These are phyloP conservation scores for Hawksworthiomyces lignivorus DNA, from an alignment of 2,329 filamentous ascomycete species.

Conservation along the genomic window DNA sequence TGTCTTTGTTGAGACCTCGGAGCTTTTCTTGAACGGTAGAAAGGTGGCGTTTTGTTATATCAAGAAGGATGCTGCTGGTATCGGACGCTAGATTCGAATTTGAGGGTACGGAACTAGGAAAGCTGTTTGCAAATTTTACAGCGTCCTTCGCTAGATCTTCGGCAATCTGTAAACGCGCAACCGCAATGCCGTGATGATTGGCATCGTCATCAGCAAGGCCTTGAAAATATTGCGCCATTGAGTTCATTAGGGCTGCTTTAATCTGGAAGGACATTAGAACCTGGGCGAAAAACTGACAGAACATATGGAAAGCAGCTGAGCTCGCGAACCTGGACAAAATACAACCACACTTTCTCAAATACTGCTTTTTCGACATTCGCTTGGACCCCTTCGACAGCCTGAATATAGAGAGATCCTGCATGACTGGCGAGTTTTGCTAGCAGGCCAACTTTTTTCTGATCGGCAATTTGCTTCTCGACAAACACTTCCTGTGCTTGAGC, in stretches of 20 bases:
- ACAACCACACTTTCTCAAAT: conserved; percentile 90
- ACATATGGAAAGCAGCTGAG: not conserved
- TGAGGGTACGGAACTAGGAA: conserved; percentile 70
- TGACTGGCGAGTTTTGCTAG: conserved; percentile 91
- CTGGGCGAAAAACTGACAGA: not conserved
- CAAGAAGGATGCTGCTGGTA: conserved; percentile 63
- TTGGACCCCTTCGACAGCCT: conserved; percentile 82
- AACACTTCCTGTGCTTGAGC: conserved; percentile 97
- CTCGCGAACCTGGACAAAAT: conserved; percentile 68
- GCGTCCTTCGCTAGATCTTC: conserved; percentile 75
- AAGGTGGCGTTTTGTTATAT: conserved; percentile 76
- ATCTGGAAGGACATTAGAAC: conserved; percentile 33
- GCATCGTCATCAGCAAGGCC: conserved; percentile 84
- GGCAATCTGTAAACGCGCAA: conserved; percentile 74
- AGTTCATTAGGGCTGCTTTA: conserved; percentile 77
- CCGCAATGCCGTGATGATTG: conserved; percentile 76
- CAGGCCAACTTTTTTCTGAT: conserved; percentile 86
- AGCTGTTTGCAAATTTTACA: conserved; percentile 64
- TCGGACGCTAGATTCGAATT: conserved; percentile 80
- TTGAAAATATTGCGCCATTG: conserved; percentile 89
- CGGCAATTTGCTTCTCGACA: conserved; percentile 87
- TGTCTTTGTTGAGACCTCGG: conserved; percentile 73
- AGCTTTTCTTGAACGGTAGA: conserved; percentile 76
- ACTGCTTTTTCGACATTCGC: conserved; percentile 86
- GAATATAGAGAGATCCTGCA: conserved; percentile 76